These are phyloP conservation scores for Trametes versicolor DNA, from an alignment of 1,284 basidiomycete genomes.

Conservation along the genomic window DNA sequence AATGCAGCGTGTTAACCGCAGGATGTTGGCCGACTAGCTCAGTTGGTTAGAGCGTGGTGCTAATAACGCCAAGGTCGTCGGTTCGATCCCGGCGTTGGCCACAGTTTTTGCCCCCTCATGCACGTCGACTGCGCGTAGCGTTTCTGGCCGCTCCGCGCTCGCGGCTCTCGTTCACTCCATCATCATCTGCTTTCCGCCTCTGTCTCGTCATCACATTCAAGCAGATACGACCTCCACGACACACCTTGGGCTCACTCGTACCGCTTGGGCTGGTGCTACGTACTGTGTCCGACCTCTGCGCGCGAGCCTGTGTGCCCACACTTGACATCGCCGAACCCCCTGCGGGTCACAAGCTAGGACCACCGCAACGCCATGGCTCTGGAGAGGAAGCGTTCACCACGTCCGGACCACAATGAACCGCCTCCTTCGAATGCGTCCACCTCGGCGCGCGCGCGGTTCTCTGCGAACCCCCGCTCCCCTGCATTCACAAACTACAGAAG, in stretches of 20 bases:
- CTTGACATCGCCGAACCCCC: too few species aligned
- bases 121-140: too few species aligned
- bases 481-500: constrained; percentile 44
- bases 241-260: neutral
- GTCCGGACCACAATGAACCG: constrained; percentile 1
- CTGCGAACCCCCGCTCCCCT: constrained; percentile 18
- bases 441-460: constrained; percentile 15
- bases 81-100: too few species aligned
- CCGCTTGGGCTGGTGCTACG: neutral
- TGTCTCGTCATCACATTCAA: too few species aligned
- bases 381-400: constrained; percentile 18
- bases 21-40: too few species aligned
- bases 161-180: too few species aligned
- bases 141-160: too few species aligned
- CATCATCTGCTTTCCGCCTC: too few species aligned
- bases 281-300: neutral
- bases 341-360: constrained; percentile 3
- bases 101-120: too few species aligned
- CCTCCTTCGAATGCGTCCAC: constrained; percentile 11
- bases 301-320: neutral
- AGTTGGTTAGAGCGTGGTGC: too few species aligned
- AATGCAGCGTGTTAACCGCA: too few species aligned
- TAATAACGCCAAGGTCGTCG: too few species aligned
- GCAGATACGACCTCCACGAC: neutral
- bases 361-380: constrained; percentile 13